phyloP scores from a whole-genome alignment of 352 stramenopile species.

The Halophytophthora batemanensis region DNA sequence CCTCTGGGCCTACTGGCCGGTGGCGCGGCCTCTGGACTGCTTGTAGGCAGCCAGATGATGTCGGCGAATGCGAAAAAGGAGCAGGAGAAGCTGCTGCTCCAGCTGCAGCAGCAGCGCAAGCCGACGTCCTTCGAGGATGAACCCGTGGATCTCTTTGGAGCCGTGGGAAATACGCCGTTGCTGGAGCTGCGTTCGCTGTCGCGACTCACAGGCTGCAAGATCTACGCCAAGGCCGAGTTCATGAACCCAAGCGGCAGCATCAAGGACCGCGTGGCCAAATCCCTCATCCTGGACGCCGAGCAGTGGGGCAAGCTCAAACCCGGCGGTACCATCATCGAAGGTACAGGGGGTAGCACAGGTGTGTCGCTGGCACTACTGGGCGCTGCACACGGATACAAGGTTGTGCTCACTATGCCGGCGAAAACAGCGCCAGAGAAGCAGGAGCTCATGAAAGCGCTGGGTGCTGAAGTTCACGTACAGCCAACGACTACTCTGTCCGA shows the following conservation, averaged over 20 bases:
- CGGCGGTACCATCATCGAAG: constrained; percentile 66
- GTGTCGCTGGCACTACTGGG: constrained; percentile 90
- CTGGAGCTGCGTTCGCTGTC: constrained; percentile 68
- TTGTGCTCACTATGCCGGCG: constrained; percentile 69
- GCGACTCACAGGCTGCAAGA: constrained; percentile 65
- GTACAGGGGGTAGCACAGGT: constrained; percentile 91
- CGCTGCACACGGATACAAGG: constrained; percentile 82
- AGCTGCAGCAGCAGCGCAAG: no score
- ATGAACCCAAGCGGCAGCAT: constrained; percentile 92
- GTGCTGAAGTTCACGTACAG: constrained; percentile 59
- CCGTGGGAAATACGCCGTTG: constrained; percentile 75
- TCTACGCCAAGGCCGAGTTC: constrained; percentile 81
- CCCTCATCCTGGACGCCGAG: constrained; percentile 92
- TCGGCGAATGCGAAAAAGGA: no score
- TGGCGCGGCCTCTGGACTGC: constrained; percentile 10
- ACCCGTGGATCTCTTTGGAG: constrained; percentile 57
- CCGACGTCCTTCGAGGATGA: background rate
- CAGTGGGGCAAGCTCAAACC: constrained; percentile 73
- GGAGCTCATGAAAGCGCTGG: constrained; percentile 78
- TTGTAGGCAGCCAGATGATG: no score
- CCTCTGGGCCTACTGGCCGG: constrained; percentile 15
- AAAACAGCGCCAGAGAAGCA: constrained; percentile 74
- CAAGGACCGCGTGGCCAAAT: constrained; percentile 93
- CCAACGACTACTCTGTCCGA: constrained; percentile 62
- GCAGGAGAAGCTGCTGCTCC: no score